Conservation (phyloP, 1,284 basidiomycete species). For the Moesziomyces antarcticus region DNA sequence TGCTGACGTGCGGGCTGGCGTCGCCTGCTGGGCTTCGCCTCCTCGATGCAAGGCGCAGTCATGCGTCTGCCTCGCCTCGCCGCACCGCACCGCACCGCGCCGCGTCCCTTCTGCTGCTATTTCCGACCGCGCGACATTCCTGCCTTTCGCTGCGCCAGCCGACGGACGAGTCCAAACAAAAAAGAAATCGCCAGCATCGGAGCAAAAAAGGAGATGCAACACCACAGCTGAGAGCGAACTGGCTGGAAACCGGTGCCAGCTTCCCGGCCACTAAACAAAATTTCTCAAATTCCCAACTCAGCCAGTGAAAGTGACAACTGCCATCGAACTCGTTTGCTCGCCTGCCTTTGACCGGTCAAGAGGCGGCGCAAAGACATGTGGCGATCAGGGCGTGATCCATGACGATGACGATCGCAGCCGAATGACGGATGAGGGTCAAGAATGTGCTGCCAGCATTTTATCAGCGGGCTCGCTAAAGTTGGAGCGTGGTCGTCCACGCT, state of each 20-base stretch:
- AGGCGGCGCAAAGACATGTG: too few relatives aligned
- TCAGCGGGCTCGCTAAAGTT: neutral
- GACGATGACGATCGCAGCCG: too few relatives aligned
- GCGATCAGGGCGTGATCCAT: too few relatives aligned
- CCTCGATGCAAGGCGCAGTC: neutral
- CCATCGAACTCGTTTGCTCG: too few relatives aligned
- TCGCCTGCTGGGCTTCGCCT: neutral
- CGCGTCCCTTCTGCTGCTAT: neutral
- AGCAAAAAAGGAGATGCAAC: neutral
- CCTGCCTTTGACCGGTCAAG: too few relatives aligned
- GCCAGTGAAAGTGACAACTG: neutral
- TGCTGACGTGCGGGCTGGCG: neutral
- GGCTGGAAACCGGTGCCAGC: neutral
- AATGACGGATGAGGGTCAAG: neutral
- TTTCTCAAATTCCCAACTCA: neutral
- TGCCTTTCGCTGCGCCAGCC: neutral
- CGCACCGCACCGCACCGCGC: too few relatives aligned
- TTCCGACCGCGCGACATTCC: neutral
- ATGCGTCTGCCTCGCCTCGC: neutral
- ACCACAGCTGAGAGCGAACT: neutral
- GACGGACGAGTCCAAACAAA: neutral
- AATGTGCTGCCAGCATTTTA: neutral
- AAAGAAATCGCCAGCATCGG: neutral
- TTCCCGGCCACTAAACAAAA: neutral
- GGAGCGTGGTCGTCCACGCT: neutral